These are phyloP conservation scores for Vigna trinervia DNA, from an alignment of 306 rosid species.

Conservation along the genomic window DNA sequence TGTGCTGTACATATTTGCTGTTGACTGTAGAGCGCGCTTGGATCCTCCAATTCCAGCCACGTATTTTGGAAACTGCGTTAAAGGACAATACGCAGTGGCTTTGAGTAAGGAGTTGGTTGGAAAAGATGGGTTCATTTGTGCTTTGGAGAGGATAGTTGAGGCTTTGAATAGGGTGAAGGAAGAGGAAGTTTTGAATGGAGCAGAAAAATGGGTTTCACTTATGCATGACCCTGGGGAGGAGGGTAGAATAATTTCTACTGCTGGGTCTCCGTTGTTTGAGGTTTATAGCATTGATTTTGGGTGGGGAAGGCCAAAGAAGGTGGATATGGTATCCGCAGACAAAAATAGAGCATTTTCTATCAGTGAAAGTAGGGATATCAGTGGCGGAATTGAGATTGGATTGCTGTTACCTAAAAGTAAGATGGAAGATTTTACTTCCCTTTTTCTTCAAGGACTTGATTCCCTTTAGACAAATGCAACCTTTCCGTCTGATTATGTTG, in stretches of 20 bases:
- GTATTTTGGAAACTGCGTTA: conserved; percentile 60
- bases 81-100: not conserved
- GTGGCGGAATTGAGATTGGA: conserved; percentile 51
- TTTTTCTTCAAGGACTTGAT: conserved; percentile 35
- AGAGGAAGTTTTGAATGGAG: conserved; percentile 28
- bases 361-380: conserved; percentile 31
- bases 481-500: not conserved
- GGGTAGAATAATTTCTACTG: not conserved
- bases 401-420: conserved; percentile 16
- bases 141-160: conserved; percentile 36
- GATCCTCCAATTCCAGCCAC: conserved; percentile 42
- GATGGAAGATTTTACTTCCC: conserved; percentile 38
- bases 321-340: conserved; percentile 47
- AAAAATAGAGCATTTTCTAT: conserved; percentile 46
- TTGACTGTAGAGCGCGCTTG: conserved; percentile 51
- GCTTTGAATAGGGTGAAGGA: conserved; percentile 33
- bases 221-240: not conserved
- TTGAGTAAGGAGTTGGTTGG: conserved; percentile 20
- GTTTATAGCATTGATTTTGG: conserved; percentile 56
- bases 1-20: not conserved
- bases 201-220: not conserved
- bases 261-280: conserved; percentile 61
- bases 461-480: not conserved
- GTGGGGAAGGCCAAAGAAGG: conserved; percentile 48
- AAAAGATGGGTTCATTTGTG: conserved; percentile 35